Percentiles rank a stretch among this genome's conserved stretches.
Conservation (phyloP, 495 filamentous ascomycete genomes). For the Articulospora tetracladia region DNA sequence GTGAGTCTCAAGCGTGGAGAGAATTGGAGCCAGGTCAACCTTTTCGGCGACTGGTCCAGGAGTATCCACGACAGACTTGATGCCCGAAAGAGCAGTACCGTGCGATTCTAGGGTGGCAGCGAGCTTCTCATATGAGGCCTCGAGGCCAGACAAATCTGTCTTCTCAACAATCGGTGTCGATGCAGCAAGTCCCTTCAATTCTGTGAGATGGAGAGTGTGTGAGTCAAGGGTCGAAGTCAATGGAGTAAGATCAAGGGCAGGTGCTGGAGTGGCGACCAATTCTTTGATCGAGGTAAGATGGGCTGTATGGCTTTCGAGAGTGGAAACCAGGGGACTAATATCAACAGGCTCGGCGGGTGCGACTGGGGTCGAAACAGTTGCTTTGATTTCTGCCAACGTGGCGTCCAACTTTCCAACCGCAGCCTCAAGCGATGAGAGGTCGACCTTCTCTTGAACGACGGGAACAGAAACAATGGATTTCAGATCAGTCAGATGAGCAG, state of each 20-base stretch:
- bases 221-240: neutral
- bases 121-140: conserved; percentile 13
- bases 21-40: conserved; percentile 12
- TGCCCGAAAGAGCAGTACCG: conserved; percentile 8
- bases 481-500: conserved; percentile 9
- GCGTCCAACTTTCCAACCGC: conserved; percentile 3
- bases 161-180: conserved; percentile 9
- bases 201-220: neutral
- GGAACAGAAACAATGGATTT: conserved; percentile 9
- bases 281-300: conserved; percentile 1
- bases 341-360: neutral
- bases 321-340: neutral
- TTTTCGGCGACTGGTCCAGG: conserved; percentile 7
- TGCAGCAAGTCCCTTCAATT: neutral
- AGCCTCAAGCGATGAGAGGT: conserved; percentile 6
- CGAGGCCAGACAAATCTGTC: conserved; percentile 15
- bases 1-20: conserved; percentile 9
- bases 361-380: neutral
- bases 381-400: conserved; percentile 1
- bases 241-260: conserved; percentile 2
- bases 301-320: neutral
- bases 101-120: conserved; percentile 11
- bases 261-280: neutral
- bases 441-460: conserved; percentile 6
- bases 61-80: conserved; percentile 13